Evolutionary conservation across 768 basidiomycete genomes (phyloP), one percentile per base, ranked within the genome.

Genomic region (Mycena belliarum): DNA sequence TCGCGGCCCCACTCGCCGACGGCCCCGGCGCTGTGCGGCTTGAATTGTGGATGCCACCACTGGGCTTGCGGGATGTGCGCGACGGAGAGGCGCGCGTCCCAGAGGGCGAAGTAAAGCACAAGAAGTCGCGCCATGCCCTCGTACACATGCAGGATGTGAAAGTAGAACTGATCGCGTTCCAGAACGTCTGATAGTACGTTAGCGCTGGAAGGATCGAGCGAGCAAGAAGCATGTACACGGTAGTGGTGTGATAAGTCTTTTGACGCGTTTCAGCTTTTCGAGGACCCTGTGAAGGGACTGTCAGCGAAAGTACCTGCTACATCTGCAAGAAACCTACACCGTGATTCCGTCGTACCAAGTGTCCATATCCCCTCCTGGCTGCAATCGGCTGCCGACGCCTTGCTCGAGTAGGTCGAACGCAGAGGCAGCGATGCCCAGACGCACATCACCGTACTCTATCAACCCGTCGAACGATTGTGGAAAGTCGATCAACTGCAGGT

Each of bases 91-190:
- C 70, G 65, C 10, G 67, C 56, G 20, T 64, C 60, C 35, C 58
- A 64, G 3, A 70, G 59, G 9, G 69, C 73, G 43, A 75, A 72
- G n/a, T 76, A 61, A 33, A 76, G 47, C 45, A 75, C 67, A 28
- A 75, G 51, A 35, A 73, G 62, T n/a, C 75, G 75, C 49, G 72
- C 69, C 21, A 70, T 72, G 42, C 69, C 67, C 58, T 72, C 71
- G 55, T 74, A 71, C 32, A 77, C 58, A 14, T 69, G 65, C 18
- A 77, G 68, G 59, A 75, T 72, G 23, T 71, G 70, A 52, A 74
- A 72, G 56, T 79, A 69, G 53, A 78, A 78, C 44, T 62, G 63
- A 48, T 79, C 75, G 37, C 73, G 61, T 41, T 79, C 77, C 61
- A 71, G 68, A 53, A 75, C 64, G 52, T 74, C 76, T 78, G 55